phyloP scores from a whole-genome alignment of 2,329 filamentous ascomycete species.

The Beauveria sp. region DNA sequence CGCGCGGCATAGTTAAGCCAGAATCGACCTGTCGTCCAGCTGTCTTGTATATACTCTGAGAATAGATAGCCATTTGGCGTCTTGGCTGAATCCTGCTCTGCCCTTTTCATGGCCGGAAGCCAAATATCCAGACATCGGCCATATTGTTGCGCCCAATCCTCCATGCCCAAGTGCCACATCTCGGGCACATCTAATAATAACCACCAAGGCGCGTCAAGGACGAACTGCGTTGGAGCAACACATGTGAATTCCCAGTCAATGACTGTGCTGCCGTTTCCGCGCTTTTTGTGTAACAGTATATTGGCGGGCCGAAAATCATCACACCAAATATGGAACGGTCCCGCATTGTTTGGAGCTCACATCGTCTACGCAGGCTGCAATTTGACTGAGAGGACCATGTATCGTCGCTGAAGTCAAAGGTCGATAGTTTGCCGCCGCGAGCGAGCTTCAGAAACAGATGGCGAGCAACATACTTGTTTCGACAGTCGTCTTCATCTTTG shows the following conservation, averaged over 20 bases:
- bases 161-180: slow-evolving; percentile 11
- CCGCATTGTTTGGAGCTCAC: neutral
- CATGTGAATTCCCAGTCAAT: slow-evolving; percentile 28
- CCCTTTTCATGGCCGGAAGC: slow-evolving; percentile 21
- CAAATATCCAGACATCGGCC: slow-evolving; percentile 24
- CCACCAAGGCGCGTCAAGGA: slow-evolving; percentile 29
- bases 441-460: slow-evolving; percentile 24
- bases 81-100: neutral
- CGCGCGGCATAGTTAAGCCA: slow-evolving; percentile 29
- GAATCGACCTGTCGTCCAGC: slow-evolving; percentile 25
- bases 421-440: slow-evolving; percentile 15
- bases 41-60: slow-evolving; percentile 23
- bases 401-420: slow-evolving; percentile 19
- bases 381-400: slow-evolving; percentile 22
- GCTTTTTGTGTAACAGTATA: slow-evolving; percentile 22
- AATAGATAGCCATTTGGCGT: neutral
- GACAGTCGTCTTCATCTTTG: slow-evolving; percentile 23
- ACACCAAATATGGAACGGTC: slow-evolving; percentile 20
- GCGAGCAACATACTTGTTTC: slow-evolving; percentile 28
- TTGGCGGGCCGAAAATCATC: slow-evolving; percentile 28
- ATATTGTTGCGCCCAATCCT: slow-evolving; percentile 17
- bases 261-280: slow-evolving; percentile 15
- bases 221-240: slow-evolving; percentile 26
- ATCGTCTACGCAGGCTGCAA: neutral
- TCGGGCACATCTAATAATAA: slow-evolving; percentile 18